Conservation (phyloP, 768 basidiomycete species). For the Sporobolomyces pararoseus region DNA sequence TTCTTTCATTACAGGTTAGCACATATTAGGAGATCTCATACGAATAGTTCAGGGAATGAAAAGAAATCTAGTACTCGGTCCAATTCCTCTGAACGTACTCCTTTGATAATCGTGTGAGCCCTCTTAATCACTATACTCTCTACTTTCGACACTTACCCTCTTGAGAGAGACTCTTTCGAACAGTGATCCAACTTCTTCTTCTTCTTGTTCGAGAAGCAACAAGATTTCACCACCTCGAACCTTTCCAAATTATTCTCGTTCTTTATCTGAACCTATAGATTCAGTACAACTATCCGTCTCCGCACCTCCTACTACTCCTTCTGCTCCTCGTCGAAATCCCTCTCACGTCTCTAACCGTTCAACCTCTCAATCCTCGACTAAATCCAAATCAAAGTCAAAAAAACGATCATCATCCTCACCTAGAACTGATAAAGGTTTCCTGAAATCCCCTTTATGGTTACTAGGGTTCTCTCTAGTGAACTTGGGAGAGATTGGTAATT, state of each 20-base stretch:
- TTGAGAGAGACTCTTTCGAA: too few relatives aligned
- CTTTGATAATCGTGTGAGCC: background rate
- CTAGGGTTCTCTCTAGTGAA: slow-evolving; percentile 82
- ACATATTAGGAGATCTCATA: slow-evolving; percentile 1
- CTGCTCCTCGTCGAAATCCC: background rate
- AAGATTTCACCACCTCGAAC: slow-evolving; percentile 2
- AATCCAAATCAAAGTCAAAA: too few relatives aligned
- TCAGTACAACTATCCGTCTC: background rate
- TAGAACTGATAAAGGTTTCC: slow-evolving; percentile 37
- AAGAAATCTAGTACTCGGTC: background rate
- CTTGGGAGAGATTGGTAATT: slow-evolving; percentile 84
- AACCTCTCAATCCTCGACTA: too few relatives aligned
- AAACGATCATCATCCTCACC: background rate
- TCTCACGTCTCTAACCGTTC: background rate
- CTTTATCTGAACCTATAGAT: background rate
- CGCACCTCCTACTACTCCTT: background rate
- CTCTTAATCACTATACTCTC: background rate
- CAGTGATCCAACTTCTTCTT: background rate
- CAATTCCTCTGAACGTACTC: background rate
- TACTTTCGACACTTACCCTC: too few relatives aligned
- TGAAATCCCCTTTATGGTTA: slow-evolving; percentile 60
- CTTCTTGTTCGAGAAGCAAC: too few relatives aligned
- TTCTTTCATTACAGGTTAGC: slow-evolving; percentile 58
- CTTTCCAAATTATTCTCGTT: slow-evolving; percentile 4
- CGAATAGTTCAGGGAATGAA: too few relatives aligned